Percentiles rank a stretch among this genome's conserved stretches.
Conservation (phyloP, 768 basidiomycete species). For the Austroboletus eburneus region DNA sequence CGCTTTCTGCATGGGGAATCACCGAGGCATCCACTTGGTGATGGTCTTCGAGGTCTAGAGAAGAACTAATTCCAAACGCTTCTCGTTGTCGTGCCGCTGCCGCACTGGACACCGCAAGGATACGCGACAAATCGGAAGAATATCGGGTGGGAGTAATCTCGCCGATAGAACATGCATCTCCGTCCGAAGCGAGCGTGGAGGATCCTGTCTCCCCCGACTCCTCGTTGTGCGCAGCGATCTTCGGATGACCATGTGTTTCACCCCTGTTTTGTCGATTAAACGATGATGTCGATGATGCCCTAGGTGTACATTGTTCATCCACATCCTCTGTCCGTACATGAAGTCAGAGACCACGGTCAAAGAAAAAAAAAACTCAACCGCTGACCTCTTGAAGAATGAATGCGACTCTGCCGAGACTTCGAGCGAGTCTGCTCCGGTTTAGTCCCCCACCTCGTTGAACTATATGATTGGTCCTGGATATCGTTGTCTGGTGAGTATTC, state of each 20-base stretch:
- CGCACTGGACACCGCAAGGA: conserved; percentile 26
- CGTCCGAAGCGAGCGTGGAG: conserved; percentile 15
- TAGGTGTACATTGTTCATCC: conserved; percentile 23
- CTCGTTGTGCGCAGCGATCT: neutral
- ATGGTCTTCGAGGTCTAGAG: conserved; percentile 21
- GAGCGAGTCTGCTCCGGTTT: conserved; percentile 9
- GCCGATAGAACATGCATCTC: conserved; percentile 2
- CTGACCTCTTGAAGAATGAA: neutral
- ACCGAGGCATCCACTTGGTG: conserved; percentile 1
- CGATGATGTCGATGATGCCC: conserved; percentile 3
- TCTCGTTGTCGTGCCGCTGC: conserved; percentile 44
- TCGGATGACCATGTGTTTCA: neutral
- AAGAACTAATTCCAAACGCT: conserved; percentile 50
- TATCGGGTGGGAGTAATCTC: conserved; percentile 7
- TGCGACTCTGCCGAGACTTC: conserved; percentile 5
- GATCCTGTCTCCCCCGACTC: conserved; percentile 8
- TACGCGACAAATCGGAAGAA: conserved; percentile 27
- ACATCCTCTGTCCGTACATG: conserved; percentile 9
- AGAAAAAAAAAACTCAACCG: conserved; percentile 10
- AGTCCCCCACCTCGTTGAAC: conserved; percentile 3
- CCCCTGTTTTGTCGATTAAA: conserved; percentile 6
- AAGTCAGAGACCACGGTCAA: neutral
- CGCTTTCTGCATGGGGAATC: conserved; percentile 42
- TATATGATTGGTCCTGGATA: neutral
- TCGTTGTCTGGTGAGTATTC: conserved; percentile 31